Percentiles rank a stretch among this genome's conserved stretches.
phyloP scores from a whole-genome alignment of 257 asterid species.

The Paulownia fortunei region DNA sequence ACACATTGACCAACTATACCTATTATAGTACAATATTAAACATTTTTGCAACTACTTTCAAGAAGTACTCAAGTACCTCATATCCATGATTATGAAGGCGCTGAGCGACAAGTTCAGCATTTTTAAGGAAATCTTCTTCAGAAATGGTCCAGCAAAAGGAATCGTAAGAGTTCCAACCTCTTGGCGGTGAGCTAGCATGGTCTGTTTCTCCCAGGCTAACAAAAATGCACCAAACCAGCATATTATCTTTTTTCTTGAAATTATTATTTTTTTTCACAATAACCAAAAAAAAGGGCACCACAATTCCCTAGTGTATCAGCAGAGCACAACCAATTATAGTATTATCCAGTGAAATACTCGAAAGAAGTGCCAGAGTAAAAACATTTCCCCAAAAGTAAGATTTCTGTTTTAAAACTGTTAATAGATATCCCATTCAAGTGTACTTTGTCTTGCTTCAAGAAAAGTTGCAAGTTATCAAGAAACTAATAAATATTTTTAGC shows the following conservation, averaged over 20 bases:
- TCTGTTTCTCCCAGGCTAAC: constrained; percentile 48
- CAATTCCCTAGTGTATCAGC: constrained; percentile 14
- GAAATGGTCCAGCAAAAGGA: constrained; percentile 92
- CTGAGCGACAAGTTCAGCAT: constrained; percentile 74
- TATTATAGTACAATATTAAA: not conserved
- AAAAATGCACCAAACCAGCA: constrained; percentile 26
- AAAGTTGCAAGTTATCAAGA: constrained; percentile 7
- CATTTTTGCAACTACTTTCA: not conserved
- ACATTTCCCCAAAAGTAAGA: constrained; percentile 15
- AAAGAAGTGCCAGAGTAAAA: not conserved
- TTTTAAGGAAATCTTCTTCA: constrained; percentile 80
- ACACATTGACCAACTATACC: not conserved
- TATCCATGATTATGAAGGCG: constrained; percentile 72
- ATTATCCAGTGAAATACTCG: not conserved
- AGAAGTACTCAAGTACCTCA: constrained; percentile 52
- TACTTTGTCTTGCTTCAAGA: not conserved
- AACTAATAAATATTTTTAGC: not conserved
- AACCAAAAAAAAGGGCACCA: no score
- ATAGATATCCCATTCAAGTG: constrained; percentile 4
- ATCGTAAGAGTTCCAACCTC: constrained; percentile 99
- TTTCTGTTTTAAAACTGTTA: not conserved
- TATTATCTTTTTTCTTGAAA: not conserved
- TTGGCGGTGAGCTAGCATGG: constrained; percentile 74
- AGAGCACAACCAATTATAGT: constrained; percentile 1
- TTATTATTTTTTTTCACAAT: no score